Percentiles rank a stretch among this genome's conserved stretches.
phyloP scores from a whole-genome alignment of 2,329 filamentous ascomycete genomes.

The Penicillium sp. region DNA sequence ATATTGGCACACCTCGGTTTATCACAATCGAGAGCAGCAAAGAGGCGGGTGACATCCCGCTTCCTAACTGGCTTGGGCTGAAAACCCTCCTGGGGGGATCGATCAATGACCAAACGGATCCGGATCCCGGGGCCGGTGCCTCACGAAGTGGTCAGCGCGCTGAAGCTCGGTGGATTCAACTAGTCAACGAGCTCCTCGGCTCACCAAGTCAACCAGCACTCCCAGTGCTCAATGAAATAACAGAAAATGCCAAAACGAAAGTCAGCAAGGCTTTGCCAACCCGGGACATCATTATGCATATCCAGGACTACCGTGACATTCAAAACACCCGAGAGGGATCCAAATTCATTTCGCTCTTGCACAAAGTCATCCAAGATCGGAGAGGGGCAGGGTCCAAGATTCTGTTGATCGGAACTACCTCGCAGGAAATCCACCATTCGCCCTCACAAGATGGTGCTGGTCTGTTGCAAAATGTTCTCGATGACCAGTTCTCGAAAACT shows the following conservation, averaged over 20 bases:
- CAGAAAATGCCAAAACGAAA: conserved; percentile 11
- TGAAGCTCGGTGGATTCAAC: conserved; percentile 35
- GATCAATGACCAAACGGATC: conserved; percentile 29
- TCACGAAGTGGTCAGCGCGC: conserved; percentile 21
- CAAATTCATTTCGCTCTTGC: conserved; percentile 67
- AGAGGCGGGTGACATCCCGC: conserved; percentile 31
- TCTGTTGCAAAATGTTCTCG: conserved; percentile 45
- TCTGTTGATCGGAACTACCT: conserved; percentile 75
- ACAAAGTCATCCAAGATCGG: conserved; percentile 67
- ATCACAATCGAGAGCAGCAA: conserved; percentile 36
- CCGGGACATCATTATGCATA: conserved; percentile 65
- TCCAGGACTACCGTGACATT: conserved; percentile 80
- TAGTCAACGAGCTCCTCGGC: conserved; percentile 37
- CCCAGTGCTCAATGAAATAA: conserved; percentile 2
- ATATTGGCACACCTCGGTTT: conserved; percentile 27
- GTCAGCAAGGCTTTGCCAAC: conserved; percentile 14
- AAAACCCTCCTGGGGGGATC: conserved; percentile 33
- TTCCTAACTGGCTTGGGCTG: conserved; percentile 33
- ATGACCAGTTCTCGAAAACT: conserved; percentile 51
- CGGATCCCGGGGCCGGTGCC: conserved; percentile 15
- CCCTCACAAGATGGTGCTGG: conserved; percentile 46
- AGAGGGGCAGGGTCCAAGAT: conserved; percentile 70
- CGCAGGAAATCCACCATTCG: conserved; percentile 48
- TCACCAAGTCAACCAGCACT: conserved; percentile 17
- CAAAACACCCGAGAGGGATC: conserved; percentile 66